Base-by-base conservation (phyloP, 2,329 filamentous ascomycete species). In the Blastomyces parvus region DNA sequence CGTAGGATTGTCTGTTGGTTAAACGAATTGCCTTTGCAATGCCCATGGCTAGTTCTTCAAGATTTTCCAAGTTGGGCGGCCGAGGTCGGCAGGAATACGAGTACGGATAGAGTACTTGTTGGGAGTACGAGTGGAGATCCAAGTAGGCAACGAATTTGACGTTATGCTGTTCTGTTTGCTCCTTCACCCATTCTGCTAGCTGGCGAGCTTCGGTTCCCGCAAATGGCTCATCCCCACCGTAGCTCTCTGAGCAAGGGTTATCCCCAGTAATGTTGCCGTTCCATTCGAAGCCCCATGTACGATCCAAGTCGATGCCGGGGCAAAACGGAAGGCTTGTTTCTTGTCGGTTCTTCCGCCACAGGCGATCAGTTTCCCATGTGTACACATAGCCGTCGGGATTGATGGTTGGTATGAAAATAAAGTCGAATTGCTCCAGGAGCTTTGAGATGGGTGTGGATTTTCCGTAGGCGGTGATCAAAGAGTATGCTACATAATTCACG, bases 361-460 rank as follows among this genome's bases (percentile, higher is more conserved):
- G 81, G 8, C 94, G 87, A 74, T 99, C 93, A 1, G 85, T 85
- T 64, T 92, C 86, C 93, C 93, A 97, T 0, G 90, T 91, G 75
- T 96, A 97, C 67, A 91, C 88, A 72, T 97, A 95, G 38, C 94
- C 94, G 74, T 99, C 94, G 0, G 93, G 91, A 72, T 99, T 99
- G 64, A 94, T 77, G 0, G 90, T 90, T 0, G 94, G 94, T 30
- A 97, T 83, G 69, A 97, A 88, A 55, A 97, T 82, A 69, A 95
- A 86, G 74, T 97, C 92, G 71, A 93, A 96, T 62, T 88, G 82
- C 66, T 94, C 83, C 3, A 99, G 82, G 9, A 97, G 81, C 65
- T 86, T 88, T 25, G 89, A 92, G 62, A 95, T 87, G 14, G 76
- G 76, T 79, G 82, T 66, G 71, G 82, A 76, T 83, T 90, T 90